A percentile compares a stretch with the other conserved stretches of the same genome.
Evolutionary conservation across 768 basidiomycete genomes (phyloP).

Genomic region (Tricholoma flavovirens): DNA sequence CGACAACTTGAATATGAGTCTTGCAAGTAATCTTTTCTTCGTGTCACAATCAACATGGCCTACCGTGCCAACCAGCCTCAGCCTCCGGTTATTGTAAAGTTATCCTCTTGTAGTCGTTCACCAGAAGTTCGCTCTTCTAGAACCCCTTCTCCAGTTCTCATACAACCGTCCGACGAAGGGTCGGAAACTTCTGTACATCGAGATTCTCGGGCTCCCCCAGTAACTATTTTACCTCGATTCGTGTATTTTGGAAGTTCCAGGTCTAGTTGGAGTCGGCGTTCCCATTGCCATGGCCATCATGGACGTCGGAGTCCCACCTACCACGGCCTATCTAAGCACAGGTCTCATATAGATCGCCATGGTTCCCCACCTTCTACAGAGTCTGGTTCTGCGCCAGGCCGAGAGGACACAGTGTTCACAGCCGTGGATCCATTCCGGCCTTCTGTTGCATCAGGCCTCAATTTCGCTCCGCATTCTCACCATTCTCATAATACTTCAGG

Average conservation of each 20-base stretch:
- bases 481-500: too few species aligned
- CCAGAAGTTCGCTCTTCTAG: too few species aligned
- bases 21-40: too few species aligned
- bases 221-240: neutral
- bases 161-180: neutral
- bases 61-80: too few species aligned
- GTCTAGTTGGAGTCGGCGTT: neutral
- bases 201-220: neutral
- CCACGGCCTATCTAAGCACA: neutral
- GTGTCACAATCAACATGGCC: too few species aligned
- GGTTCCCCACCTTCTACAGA: neutral
- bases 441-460: neutral
- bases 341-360: neutral
- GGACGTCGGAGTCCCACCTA: neutral
- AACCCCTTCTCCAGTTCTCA: neutral
- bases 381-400: neutral
- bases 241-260: neutral
- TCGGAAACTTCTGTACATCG: neutral
- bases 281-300: neutral
- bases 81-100: too few species aligned
- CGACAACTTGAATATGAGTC: too few species aligned
- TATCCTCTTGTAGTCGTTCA: too few species aligned
- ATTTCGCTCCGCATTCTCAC: neutral
- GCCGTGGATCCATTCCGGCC: constrained; percentile 14
- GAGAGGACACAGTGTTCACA: neutral